phyloP scores from a whole-genome alignment of 169 alveolate species.

The Cryptosporidium meleagridis region DNA sequence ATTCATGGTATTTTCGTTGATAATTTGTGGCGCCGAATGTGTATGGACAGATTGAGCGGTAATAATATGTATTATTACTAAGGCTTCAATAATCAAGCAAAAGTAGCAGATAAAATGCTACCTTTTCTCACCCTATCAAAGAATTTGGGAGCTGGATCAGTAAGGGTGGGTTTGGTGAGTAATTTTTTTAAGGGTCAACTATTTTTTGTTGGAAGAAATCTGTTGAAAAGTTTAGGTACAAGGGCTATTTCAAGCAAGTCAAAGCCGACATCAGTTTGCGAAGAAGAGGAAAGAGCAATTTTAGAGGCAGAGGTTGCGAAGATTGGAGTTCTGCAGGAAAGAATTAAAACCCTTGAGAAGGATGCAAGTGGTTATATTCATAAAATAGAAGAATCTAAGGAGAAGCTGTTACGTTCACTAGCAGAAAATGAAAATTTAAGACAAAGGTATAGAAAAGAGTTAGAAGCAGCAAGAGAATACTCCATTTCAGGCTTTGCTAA shows the following conservation, averaged over 20 bases:
- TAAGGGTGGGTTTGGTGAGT: background rate
- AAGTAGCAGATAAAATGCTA: background rate
- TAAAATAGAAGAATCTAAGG: constrained; percentile 65
- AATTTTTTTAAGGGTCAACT: background rate
- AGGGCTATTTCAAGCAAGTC: background rate
- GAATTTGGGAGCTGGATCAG: background rate
- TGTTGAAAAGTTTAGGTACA: background rate
- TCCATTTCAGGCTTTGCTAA: constrained; percentile 87
- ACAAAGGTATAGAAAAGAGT: constrained; percentile 76
- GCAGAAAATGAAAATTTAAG: constrained; percentile 77
- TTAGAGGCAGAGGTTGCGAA: constrained; percentile 8
- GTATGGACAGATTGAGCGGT: background rate
- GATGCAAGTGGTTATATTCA: constrained; percentile 29
- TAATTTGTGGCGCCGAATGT: background rate
- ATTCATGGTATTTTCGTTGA: background rate
- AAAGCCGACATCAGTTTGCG: background rate
- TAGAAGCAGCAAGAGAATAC: constrained; percentile 78
- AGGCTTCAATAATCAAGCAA: background rate
- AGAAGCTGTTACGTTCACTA: constrained; percentile 61
- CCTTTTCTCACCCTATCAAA: background rate
- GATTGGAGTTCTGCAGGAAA: constrained; percentile 35
- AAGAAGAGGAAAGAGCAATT: constrained; percentile 1
- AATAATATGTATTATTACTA: background rate
- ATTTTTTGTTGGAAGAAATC: background rate
- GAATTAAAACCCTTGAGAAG: constrained; percentile 36